Evolutionary conservation across 148 eudicot species (phyloP).

Genomic region (Mesembryanthemum crystallinum): DNA sequence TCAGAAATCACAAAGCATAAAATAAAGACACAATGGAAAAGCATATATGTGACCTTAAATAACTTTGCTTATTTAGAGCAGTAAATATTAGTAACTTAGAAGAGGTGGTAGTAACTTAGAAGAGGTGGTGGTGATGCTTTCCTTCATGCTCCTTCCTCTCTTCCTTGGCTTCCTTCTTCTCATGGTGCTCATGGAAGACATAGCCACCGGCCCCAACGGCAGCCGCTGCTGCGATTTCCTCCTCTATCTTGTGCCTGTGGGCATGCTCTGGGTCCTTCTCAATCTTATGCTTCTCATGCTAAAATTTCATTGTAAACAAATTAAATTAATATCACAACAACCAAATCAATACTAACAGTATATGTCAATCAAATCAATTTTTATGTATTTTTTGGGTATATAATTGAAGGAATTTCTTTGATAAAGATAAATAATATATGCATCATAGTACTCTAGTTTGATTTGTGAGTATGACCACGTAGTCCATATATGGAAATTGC

Average conservation of each 20-base stretch:
- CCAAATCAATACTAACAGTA: no score
- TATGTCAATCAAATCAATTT: no score
- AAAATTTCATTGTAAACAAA: neutral
- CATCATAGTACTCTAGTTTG: no score
- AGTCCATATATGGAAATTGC: no score
- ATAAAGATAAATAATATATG: no score
- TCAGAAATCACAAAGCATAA: no score
- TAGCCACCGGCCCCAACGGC: slow-evolving; percentile 52
- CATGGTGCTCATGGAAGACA: slow-evolving; percentile 54
- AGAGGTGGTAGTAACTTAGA: no score
- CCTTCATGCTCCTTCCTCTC: slow-evolving; percentile 41
- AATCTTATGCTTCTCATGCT: slow-evolving; percentile 57
- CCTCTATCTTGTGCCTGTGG: slow-evolving; percentile 52
- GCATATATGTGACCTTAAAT: neutral
- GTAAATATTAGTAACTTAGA: slow-evolving; percentile 8
- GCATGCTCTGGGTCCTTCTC: slow-evolving; percentile 62
- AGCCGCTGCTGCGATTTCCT: slow-evolving; percentile 47
- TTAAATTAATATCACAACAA: neutral
- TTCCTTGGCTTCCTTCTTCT: slow-evolving; percentile 53
- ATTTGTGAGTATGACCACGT: no score
- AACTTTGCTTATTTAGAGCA: neutral
- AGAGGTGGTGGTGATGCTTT: slow-evolving; percentile 46
- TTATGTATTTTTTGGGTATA: no score
- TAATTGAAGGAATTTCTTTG: no score
- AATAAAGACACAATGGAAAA: neutral